Percentiles rank a stretch among this genome's conserved stretches.
These are phyloP conservation scores for Bothriochloa decipiens DNA, from an alignment of 176 grass and related monocot species.

Conservation along the genomic window DNA sequence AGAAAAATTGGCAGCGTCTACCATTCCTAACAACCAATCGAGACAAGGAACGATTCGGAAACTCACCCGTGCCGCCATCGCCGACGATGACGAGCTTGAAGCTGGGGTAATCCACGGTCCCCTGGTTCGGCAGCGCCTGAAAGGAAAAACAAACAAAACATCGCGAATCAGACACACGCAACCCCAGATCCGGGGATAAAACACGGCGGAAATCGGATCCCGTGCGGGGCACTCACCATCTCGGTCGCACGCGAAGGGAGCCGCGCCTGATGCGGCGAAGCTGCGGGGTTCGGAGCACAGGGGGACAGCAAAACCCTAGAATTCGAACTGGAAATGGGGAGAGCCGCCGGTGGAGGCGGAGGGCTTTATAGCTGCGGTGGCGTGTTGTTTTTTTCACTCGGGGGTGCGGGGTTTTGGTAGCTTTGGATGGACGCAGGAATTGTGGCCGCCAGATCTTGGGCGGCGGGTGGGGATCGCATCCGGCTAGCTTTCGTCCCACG, in stretches of 20 bases:
- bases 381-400: conserved; percentile 1
- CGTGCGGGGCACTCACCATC: conserved; percentile 34
- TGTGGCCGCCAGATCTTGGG: conserved; percentile 51
- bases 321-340: conserved; percentile 47
- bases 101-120: conserved; percentile 79
- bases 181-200: neutral
- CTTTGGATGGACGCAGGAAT: conserved; percentile 70
- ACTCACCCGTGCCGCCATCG: conserved; percentile 83
- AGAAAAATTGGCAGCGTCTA: neutral
- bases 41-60: neutral
- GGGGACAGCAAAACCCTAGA: conserved; percentile 49
- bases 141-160: neutral
- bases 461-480: conserved; percentile 38
- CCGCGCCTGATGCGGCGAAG: conserved; percentile 17
- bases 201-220: neutral
- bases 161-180: neutral
- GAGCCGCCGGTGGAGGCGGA: conserved; percentile 42
- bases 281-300: neutral
- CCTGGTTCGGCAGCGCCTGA: conserved; percentile 83
- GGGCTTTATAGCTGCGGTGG: conserved; percentile 48
- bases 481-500: conserved; percentile 55
- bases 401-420: conserved; percentile 40
- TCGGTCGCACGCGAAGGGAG: neutral
- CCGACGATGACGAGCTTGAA: conserved; percentile 94
- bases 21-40: neutral